These are phyloP conservation scores for Coriolopsis trogii DNA, from an alignment of 1,284 basidiomycete genomes.

Conservation along the genomic window DNA sequence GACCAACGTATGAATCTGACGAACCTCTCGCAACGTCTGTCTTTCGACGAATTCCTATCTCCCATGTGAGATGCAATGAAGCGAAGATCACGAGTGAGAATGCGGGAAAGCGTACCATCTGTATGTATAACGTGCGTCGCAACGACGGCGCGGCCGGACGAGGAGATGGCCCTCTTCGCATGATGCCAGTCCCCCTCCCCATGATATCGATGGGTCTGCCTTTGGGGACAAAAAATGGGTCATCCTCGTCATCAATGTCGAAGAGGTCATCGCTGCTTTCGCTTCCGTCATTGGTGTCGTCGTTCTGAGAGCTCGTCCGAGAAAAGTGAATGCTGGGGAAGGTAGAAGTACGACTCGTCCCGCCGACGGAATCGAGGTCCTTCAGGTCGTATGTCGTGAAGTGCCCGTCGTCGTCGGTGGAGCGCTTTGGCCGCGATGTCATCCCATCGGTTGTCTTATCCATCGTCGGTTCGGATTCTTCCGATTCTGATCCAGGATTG, in stretches of 20 bases:
- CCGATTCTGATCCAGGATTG: conserved; percentile 47
- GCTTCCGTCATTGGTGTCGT: conserved; percentile 44
- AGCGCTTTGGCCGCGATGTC: conserved; percentile 52
- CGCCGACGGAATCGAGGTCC: conserved; percentile 49
- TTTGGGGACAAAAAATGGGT: conserved; percentile 18
- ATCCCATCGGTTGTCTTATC: conserved; percentile 41
- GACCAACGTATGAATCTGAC: conserved; percentile 8
- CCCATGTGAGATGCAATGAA: too few relatives aligned
- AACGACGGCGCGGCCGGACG: conserved; percentile 29
- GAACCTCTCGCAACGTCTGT: conserved; percentile 80
- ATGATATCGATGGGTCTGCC: background rate
- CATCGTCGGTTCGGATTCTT: conserved; percentile 35
- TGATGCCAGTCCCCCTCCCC: conserved; percentile 11
- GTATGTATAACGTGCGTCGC: conserved; percentile 80
- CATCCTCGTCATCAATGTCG: conserved; percentile 23
- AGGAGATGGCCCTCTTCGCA: conserved; percentile 6
- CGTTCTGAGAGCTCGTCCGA: conserved; percentile 41
- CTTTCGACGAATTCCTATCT: conserved; percentile 90
- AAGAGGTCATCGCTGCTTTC: conserved; percentile 35
- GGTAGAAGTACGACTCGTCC: conserved; percentile 52
- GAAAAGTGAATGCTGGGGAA: conserved; percentile 85
- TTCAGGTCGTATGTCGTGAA: conserved; percentile 59
- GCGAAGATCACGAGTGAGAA: too few relatives aligned
- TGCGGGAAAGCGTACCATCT: conserved; percentile 66
- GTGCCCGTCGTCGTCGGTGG: conserved; percentile 39